phyloP scores from a whole-genome alignment of 768 basidiomycete species.

The Chlorophyllum brunneum region DNA sequence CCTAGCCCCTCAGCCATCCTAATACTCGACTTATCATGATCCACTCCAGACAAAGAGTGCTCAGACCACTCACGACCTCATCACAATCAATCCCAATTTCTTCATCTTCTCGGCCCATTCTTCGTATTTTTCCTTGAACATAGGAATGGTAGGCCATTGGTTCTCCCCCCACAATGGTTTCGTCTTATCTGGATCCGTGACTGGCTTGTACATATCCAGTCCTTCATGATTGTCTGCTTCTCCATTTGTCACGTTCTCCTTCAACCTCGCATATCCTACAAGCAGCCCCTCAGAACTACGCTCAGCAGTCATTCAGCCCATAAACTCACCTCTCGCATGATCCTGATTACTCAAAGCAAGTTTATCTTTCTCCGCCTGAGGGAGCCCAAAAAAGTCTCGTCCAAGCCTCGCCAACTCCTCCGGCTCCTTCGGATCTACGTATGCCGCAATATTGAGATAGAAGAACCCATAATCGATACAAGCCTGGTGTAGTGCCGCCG shows the following conservation, averaged over 20 bases:
- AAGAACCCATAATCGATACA: slow-evolving; percentile 86
- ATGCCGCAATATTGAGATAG: slow-evolving; percentile 72
- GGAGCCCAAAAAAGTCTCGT: slow-evolving; percentile 66
- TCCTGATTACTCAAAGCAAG: slow-evolving; percentile 69
- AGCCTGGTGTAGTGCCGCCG: slow-evolving; percentile 63
- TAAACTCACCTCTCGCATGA: slow-evolving; percentile 61
- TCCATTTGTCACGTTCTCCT: slow-evolving; percentile 84
- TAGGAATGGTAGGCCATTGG: slow-evolving; percentile 69
- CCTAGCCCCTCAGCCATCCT: slow-evolving; percentile 85
- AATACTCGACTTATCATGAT: background rate
- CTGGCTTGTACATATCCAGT: slow-evolving; percentile 77
- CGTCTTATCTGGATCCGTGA: slow-evolving; percentile 63
- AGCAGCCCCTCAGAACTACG: background rate
- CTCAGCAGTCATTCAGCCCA: background rate
- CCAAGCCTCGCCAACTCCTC: slow-evolving; percentile 64
- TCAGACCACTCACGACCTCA: slow-evolving; percentile 72
- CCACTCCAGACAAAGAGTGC: background rate
- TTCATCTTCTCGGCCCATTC: slow-evolving; percentile 87
- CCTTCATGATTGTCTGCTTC: slow-evolving; percentile 85
- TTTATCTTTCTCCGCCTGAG: slow-evolving; percentile 75
- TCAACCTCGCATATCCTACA: slow-evolving; percentile 74
- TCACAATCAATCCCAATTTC: slow-evolving; percentile 69
- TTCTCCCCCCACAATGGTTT: slow-evolving; percentile 81
- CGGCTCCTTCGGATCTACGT: slow-evolving; percentile 52
- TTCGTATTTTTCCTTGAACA: slow-evolving; percentile 63